Evolutionary conservation across 2,329 filamentous ascomycete genomes (phyloP).

Genomic region (Venturia aucupariae): DNA sequence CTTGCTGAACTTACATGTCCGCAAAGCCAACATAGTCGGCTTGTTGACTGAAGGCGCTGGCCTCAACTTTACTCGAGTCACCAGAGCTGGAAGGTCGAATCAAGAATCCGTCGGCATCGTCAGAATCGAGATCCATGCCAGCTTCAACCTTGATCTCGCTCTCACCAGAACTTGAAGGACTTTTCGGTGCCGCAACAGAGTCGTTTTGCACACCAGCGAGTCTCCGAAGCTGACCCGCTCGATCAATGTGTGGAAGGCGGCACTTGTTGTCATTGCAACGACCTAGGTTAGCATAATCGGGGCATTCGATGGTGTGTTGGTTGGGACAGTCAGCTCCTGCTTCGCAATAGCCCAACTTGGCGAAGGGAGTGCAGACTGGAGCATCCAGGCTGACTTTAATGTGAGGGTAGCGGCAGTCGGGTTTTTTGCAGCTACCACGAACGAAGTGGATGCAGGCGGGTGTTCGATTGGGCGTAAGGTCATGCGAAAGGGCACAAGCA

Average conservation of each 20-base stretch:
- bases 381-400: slow-evolving; percentile 67
- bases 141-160: slow-evolving; percentile 4
- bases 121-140: slow-evolving; percentile 8
- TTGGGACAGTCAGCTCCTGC: slow-evolving; percentile 69
- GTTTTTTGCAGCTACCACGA: slow-evolving; percentile 80
- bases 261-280: slow-evolving; percentile 73
- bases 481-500: slow-evolving; percentile 84
- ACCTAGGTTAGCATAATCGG: slow-evolving; percentile 87
- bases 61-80: background rate
- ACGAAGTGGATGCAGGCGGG: slow-evolving; percentile 86
- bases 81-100: background rate
- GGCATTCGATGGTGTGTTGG: slow-evolving; percentile 87
- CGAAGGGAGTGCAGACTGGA: slow-evolving; percentile 76
- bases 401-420: slow-evolving; percentile 80
- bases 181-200: slow-evolving; percentile 25
- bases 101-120: background rate
- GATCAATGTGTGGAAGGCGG: slow-evolving; percentile 77
- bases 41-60: slow-evolving; percentile 10
- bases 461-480: slow-evolving; percentile 70
- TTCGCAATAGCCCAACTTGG: slow-evolving; percentile 78
- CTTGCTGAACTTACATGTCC: slow-evolving; percentile 6
- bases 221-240: slow-evolving; percentile 68
- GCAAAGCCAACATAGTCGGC: slow-evolving; percentile 7
- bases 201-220: slow-evolving; percentile 35
- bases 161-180: background rate